Base-by-base conservation (phyloP, 805 yeast species). In the Metschnikowia borealis region DNA sequence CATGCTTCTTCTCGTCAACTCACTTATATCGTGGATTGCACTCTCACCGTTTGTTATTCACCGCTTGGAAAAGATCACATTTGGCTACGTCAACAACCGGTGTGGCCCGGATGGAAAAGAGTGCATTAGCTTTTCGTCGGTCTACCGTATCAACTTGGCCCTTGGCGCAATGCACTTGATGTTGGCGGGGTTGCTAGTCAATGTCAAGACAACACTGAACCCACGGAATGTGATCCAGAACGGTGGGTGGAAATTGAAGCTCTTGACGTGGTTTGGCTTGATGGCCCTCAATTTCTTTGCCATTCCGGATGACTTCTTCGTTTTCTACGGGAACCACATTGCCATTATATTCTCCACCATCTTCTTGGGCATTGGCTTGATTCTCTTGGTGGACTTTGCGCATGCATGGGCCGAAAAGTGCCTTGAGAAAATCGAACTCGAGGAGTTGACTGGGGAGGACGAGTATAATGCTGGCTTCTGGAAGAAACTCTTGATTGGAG, bases 391-490 rank as follows among this genome's bases (percentile, higher is more conserved):
- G 32, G 99, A 94, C 67, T 94, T 89, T 75, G 98, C 99, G 3
- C 98, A 94, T 68, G 92, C 92, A 58, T 94, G 97, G 97, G 97
- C 98, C 0, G 99, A 94, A 61, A 87, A 87, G 6, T 94, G 99
- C 66, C 78, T 94, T 48, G 90, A 85, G 56, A 87, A 89, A 60
- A 89, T 94, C 38, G 98, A 94, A 64, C 83, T 84, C 60, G 92
- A 87, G 51, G 82, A 76, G 52, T 56, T 73, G 37, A 70, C 77
- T 3, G 82, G 78, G 43, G 81, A 74, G 42, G 75, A 73, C 17
- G 80, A 74, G 51, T 69, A 65, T 45, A 74, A 72, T 44, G 72
- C 81, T 1, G 71, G 75, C 3, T 76, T 87, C 58, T 94, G 98
- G 98, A 82, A 88, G 60, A 74, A 81, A 39, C 69, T 92, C 8